Evolutionary conservation across 2,329 filamentous ascomycete genomes (phyloP).

Genomic region (Dryadomyces quercivorus): DNA sequence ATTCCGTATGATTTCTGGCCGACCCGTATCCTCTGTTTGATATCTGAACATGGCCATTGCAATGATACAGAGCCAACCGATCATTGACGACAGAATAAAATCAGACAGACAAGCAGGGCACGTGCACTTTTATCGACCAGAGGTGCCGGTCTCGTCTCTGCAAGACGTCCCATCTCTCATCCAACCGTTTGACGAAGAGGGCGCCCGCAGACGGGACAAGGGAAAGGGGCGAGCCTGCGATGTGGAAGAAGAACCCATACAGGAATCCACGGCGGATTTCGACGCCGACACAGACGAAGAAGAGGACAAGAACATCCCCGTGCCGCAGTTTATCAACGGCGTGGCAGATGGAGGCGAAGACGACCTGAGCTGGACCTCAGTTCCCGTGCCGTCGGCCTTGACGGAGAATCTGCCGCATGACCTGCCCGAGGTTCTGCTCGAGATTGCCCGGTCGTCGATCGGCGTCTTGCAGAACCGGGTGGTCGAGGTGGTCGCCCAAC

Average conservation of each 20-base stretch:
- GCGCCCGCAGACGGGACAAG: neutral
- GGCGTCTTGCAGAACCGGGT: slow-evolving; percentile 29
- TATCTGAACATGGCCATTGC: too few species aligned
- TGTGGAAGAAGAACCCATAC: neutral
- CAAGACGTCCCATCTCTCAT: neutral
- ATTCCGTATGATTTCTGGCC: too few species aligned
- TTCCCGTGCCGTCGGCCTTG: slow-evolving; percentile 32
- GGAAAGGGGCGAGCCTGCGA: neutral
- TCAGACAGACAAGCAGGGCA: too few species aligned
- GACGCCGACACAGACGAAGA: slow-evolving; percentile 2
- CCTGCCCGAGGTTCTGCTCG: slow-evolving; percentile 26
- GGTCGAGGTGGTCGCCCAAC: slow-evolving; percentile 17
- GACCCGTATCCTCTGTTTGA: too few species aligned
- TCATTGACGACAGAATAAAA: too few species aligned
- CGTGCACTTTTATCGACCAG: too few species aligned
- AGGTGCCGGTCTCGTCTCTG: neutral
- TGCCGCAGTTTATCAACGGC: slow-evolving; percentile 18
- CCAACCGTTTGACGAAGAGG: neutral
- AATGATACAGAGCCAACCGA: too few species aligned
- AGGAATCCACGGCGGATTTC: neutral
- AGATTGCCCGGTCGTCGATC: slow-evolving; percentile 31
- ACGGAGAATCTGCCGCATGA: slow-evolving; percentile 21
- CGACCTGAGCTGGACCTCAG: slow-evolving; percentile 26
- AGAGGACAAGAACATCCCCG: slow-evolving; percentile 13
- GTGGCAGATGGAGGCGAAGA: neutral